Evolutionary conservation across 1,139 yeast species (phyloP).

Genomic region (Geotrichum fermentans): DNA sequence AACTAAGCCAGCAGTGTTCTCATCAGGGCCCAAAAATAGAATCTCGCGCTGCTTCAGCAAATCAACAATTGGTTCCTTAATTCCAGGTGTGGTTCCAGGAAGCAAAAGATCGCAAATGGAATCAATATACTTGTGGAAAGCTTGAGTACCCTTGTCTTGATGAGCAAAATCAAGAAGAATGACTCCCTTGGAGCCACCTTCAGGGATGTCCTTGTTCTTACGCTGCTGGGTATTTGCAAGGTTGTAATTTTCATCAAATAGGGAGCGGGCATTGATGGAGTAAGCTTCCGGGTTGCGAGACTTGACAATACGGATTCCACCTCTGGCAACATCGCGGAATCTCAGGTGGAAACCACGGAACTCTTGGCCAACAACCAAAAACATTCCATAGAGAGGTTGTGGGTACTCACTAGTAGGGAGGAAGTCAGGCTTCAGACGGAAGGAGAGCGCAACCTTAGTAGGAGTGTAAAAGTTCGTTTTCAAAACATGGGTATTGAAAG

Average conservation of each 20-base stretch:
- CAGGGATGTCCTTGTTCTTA: constrained; percentile 96
- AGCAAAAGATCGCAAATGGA: constrained; percentile 81
- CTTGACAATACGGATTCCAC: constrained; percentile 94
- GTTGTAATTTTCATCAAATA: constrained; percentile 94
- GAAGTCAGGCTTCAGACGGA: constrained; percentile 82
- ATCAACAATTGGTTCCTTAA: constrained; percentile 82
- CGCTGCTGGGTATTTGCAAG: constrained; percentile 95
- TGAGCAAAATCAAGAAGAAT: constrained; percentile 73
- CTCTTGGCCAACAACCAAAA: constrained; percentile 92
- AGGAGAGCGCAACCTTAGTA: constrained; percentile 90
- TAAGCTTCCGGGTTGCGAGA: constrained; percentile 84
- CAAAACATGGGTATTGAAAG: constrained; percentile 79
- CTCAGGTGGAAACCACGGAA: constrained; percentile 97
- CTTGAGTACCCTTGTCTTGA: constrained; percentile 76
- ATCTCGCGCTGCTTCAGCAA: constrained; percentile 81
- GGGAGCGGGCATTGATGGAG: constrained; percentile 75
- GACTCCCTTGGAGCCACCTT: constrained; percentile 98
- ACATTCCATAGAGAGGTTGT: constrained; percentile 89
- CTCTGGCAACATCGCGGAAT: constrained; percentile 95
- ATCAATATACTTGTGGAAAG: constrained; percentile 91
- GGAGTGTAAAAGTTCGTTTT: constrained; percentile 94
- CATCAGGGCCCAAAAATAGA: constrained; percentile 96
- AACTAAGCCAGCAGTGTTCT: constrained; percentile 91
- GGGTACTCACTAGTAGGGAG: constrained; percentile 85
- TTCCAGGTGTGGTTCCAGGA: constrained; percentile 64